Conservation (phyloP, 2,329 filamentous ascomycete species). For the Intubia oerlemansii region DNA sequence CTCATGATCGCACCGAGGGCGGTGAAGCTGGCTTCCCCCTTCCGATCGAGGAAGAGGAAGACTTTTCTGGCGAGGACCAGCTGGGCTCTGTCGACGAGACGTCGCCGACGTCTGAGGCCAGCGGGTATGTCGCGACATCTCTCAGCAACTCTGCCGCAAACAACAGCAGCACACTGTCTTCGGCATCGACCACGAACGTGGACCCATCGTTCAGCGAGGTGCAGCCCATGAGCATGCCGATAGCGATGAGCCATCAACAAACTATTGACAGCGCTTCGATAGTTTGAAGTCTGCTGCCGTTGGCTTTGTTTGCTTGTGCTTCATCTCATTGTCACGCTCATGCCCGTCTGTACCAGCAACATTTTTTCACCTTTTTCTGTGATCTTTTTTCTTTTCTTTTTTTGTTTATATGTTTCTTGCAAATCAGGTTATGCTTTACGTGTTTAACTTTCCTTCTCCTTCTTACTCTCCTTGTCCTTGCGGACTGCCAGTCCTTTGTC, state of each 20-base stretch:
- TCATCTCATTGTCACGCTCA: not conserved
- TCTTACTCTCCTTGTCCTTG: slow-evolving; percentile 4
- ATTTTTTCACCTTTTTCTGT: slow-evolving; percentile 1
- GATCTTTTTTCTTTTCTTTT: slow-evolving; percentile 5
- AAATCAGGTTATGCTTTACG: slow-evolving; percentile 2
- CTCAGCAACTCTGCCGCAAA: slow-evolving; percentile 24
- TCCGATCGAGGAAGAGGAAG: slow-evolving; percentile 71
- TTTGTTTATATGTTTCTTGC: slow-evolving; percentile 7
- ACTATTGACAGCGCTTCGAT: slow-evolving; percentile 19
- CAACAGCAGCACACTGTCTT: slow-evolving; percentile 7
- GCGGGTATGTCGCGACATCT: slow-evolving; percentile 34
- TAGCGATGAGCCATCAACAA: slow-evolving; percentile 36
- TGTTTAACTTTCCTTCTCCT: slow-evolving; percentile 6
- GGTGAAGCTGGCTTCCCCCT: slow-evolving; percentile 35
- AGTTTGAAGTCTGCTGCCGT: too few species aligned
- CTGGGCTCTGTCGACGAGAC: slow-evolving; percentile 62
- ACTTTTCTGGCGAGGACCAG: slow-evolving; percentile 63
- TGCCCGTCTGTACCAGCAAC: slow-evolving; percentile 3
- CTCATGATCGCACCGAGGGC: slow-evolving; percentile 43
- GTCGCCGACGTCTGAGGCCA: slow-evolving; percentile 50
- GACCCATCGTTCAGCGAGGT: slow-evolving; percentile 30
- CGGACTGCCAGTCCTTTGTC: slow-evolving; percentile 4
- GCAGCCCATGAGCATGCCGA: slow-evolving; percentile 41
- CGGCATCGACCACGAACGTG: slow-evolving; percentile 11
- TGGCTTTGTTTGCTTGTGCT: not conserved